phyloP scores from a whole-genome alignment of 768 basidiomycete species.

The Boletus reticuloceps region DNA sequence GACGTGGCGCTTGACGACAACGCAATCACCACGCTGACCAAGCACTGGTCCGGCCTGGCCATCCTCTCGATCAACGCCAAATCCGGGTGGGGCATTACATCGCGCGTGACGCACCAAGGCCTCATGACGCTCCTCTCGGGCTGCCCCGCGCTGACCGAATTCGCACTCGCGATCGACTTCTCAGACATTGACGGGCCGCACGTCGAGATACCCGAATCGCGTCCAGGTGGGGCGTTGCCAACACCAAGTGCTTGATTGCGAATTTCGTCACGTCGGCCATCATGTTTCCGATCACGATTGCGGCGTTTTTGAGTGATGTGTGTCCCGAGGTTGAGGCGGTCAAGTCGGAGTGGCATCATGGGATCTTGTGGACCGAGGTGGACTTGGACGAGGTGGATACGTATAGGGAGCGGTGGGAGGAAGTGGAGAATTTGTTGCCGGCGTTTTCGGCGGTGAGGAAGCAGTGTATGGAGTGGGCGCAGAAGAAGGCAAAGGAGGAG shows the following conservation, averaged over 20 bases:
- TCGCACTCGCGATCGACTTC: slow-evolving; percentile 24
- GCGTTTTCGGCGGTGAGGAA: slow-evolving; percentile 20
- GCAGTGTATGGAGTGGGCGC: slow-evolving; percentile 13
- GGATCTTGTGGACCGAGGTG: background rate
- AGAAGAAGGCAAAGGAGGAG: background rate
- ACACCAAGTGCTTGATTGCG: slow-evolving; percentile 4
- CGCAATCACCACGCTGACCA: slow-evolving; percentile 15
- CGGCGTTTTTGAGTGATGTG: slow-evolving; percentile 28
- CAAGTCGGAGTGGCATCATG: slow-evolving; percentile 12
- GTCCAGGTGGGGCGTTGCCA: slow-evolving; percentile 10
- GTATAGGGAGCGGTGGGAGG: slow-evolving; percentile 19
- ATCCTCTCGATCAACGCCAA: slow-evolving; percentile 14
- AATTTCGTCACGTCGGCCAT: slow-evolving; percentile 25
- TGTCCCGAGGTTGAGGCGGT: slow-evolving; percentile 16
- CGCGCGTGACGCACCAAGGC: slow-evolving; percentile 20
- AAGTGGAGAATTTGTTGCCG: slow-evolving; percentile 22
- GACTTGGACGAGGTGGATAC: slow-evolving; percentile 6
- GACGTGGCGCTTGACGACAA: slow-evolving; percentile 19
- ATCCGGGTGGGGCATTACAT: slow-evolving; percentile 18
- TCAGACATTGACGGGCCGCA: slow-evolving; percentile 10
- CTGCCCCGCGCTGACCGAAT: slow-evolving; percentile 4
- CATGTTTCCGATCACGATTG: slow-evolving; percentile 13
- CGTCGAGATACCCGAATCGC: background rate
- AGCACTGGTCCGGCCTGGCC: slow-evolving; percentile 20
- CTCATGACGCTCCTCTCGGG: slow-evolving; percentile 19